phyloP scores from a whole-genome alignment of 306 rosid species.

The Cicer bijugum region DNA sequence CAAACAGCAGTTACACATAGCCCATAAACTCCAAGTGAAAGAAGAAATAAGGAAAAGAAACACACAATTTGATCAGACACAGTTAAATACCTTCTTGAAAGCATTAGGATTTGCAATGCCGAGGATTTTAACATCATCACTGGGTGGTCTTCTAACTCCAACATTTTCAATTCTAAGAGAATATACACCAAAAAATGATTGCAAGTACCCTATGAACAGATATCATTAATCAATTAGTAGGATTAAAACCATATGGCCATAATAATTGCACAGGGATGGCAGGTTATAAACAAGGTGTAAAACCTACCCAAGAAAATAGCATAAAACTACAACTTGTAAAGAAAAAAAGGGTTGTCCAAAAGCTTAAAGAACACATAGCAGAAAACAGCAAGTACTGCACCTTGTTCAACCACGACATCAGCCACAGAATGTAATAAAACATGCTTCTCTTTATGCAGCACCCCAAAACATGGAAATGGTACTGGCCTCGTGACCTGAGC shows the following conservation, averaged over 20 bases:
- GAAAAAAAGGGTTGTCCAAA: not conserved
- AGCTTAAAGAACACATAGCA: not conserved
- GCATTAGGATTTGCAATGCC: slow-evolving; percentile 86
- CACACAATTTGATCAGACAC: not conserved
- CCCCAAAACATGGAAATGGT: slow-evolving; percentile 92
- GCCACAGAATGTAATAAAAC: slow-evolving; percentile 80
- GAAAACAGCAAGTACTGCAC: slow-evolving; percentile 46
- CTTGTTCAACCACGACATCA: slow-evolving; percentile 92
- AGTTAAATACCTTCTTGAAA: slow-evolving; percentile 70
- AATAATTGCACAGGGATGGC: not conserved
- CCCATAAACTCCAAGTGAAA: slow-evolving; percentile 9
- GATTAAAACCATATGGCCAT: slow-evolving; percentile 28
- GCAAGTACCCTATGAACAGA: slow-evolving; percentile 71
- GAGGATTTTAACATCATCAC: slow-evolving; percentile 88
- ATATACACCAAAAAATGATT: slow-evolving; percentile 80
- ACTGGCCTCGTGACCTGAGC: slow-evolving; percentile 81
- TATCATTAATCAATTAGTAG: slow-evolving; percentile 8
- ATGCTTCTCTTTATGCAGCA: slow-evolving; percentile 86
- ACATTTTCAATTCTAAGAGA: slow-evolving; percentile 82
- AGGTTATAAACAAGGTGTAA: slow-evolving; percentile 6
- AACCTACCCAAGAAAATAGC: not conserved
- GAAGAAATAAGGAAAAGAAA: slow-evolving; percentile 1
- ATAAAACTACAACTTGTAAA: not conserved
- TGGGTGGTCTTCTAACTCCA: slow-evolving; percentile 86
- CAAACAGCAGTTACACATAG: slow-evolving; percentile 30